Evolutionary conservation across 2,329 filamentous ascomycete species (phyloP), one percentile per base, ranked within the genome.

Genomic region (Grosmannia clavigera): DNA sequence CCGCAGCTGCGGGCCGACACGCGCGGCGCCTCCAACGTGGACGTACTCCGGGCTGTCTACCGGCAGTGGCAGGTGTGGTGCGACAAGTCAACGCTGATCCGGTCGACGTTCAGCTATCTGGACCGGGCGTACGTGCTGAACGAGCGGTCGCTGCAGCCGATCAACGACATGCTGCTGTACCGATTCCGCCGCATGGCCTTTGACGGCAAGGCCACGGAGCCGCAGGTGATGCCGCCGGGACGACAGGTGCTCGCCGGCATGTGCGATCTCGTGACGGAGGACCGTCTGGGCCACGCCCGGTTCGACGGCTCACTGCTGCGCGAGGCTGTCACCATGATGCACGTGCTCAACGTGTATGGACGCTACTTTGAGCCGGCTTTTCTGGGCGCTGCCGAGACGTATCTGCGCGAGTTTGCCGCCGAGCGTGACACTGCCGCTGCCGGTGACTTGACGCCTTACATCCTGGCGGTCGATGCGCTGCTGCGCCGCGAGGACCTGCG

Each of bases 81-180:
- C 66, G 76, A 80, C 50, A 87, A 94, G 71, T 78, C 91, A 85
- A 81, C 85, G 65, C 85, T 86, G 16, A 82, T 99, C 58, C 84
- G 91, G 56, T 92, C 88, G 64, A 87, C 95, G 48, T 97, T 96
- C 73, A 95, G 91, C 74, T 99, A 92, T 68, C 81, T 99, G 65
- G 92, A 99, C 70, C 85, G 94, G 64, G 89, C 91, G 2, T 96
- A 91, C 69, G 79, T 99, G 9, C 77, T 96, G 2, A 85, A 87
- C 61, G 84, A 85, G 54, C 84, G 86, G 65, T 83, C 86, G 27
- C 74, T 81, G 43, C 79, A 80, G 11, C 87, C 87, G 40, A 83
- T 99, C 60, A 87, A 92, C 68, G 90, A 95, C 68, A 85, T 95
- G 76, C 83, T 86, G 5, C 84, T 94, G 60, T 74, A 78, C 16